Conservation (phyloP, 148 eudicot genomes). For the Chenopodium album region DNA sequence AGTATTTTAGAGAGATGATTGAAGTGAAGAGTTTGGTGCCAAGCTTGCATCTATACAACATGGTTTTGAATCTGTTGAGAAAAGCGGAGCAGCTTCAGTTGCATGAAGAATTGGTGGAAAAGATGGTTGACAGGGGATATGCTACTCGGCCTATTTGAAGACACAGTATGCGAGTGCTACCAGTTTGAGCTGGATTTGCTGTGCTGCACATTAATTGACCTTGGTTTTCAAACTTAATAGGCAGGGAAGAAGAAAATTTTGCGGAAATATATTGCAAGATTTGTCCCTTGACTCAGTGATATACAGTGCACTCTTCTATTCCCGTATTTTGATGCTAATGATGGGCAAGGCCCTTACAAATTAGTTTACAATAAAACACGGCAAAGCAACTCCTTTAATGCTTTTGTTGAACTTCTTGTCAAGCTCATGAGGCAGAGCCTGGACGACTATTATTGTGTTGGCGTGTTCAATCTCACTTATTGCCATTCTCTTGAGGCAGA, state of each 20-base stretch:
- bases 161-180: not conserved
- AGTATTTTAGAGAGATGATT: slow-evolving; percentile 77
- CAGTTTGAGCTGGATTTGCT: not conserved
- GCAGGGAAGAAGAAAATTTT: not conserved
- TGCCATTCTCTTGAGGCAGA: too few relatives aligned
- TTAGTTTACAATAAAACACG: too few relatives aligned
- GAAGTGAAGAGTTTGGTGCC: slow-evolving; percentile 85
- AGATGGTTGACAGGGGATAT: slow-evolving; percentile 78
- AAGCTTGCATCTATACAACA: slow-evolving; percentile 43
- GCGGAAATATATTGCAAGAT: not conserved
- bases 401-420: too few relatives aligned
- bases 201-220: not conserved
- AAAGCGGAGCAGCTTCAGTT: slow-evolving; percentile 74
- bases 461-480: too few relatives aligned
- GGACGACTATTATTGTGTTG: too few relatives aligned
- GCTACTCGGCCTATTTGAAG: slow-evolving; percentile 53
- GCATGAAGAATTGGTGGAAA: slow-evolving; percentile 90
- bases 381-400: too few relatives aligned
- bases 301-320: not conserved
- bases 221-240: not conserved
- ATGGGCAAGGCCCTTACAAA: too few relatives aligned
- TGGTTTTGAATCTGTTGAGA: slow-evolving; percentile 66
- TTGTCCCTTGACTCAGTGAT: not conserved
- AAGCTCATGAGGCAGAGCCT: too few relatives aligned
- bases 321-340: too few relatives aligned